Evolutionary conservation across 768 basidiomycete species (phyloP).

Genomic region (Boletus sensibilis): DNA sequence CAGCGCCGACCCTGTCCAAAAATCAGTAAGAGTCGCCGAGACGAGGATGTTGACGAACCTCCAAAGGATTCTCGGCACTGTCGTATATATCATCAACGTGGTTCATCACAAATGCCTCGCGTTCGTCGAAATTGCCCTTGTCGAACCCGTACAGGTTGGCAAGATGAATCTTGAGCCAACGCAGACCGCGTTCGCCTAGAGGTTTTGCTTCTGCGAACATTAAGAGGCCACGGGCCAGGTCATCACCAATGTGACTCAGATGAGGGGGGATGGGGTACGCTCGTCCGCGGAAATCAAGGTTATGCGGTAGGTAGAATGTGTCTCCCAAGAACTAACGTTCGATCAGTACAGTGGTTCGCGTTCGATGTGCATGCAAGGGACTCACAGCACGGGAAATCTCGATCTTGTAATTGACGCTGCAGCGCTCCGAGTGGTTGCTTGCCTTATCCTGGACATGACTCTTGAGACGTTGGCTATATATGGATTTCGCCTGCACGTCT

Average conservation of each 20-base stretch:
- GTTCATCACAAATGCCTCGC: conserved; percentile 74
- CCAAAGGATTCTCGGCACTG: conserved; percentile 76
- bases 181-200: conserved; percentile 79
- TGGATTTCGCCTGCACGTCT: conserved; percentile 54
- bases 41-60: conserved; percentile 43
- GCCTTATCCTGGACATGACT: conserved; percentile 57
- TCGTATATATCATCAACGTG: conserved; percentile 79
- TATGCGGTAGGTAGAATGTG: conserved; percentile 89
- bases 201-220: conserved; percentile 77
- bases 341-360: not conserved
- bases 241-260: conserved; percentile 93
- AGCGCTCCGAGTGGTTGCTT: conserved; percentile 87
- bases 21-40: conserved; percentile 2
- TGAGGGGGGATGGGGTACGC: conserved; percentile 97
- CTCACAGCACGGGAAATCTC: conserved; percentile 90
- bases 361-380: conserved; percentile 13
- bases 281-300: conserved; percentile 95
- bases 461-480: conserved; percentile 58
- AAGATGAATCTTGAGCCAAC: conserved; percentile 95
- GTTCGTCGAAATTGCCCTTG: conserved; percentile 92
- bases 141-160: conserved; percentile 93
- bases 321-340: conserved; percentile 74
- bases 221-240: conserved; percentile 84
- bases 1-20: conserved; percentile 62
- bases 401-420: conserved; percentile 93